Evolutionary conservation across 2,329 filamentous ascomycete genomes (phyloP).

Genomic region (Aspergillus quadricinctus): DNA sequence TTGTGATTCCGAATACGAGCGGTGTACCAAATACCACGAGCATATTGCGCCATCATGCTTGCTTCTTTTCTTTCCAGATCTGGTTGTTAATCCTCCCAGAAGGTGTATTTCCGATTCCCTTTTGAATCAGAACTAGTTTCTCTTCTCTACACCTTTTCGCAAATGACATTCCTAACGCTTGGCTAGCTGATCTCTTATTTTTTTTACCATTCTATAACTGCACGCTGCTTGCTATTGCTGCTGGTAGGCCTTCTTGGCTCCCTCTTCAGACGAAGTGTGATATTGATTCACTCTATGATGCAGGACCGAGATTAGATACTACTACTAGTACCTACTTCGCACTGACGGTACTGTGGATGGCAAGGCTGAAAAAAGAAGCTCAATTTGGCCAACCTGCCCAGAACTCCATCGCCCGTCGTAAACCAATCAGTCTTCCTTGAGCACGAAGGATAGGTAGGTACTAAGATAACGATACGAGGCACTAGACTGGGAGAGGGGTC

Average conservation of each 20-base stretch:
- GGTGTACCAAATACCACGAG: background rate
- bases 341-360: background rate
- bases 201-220: background rate
- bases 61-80: background rate
- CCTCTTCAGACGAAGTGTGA: background rate
- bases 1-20: background rate
- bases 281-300: background rate
- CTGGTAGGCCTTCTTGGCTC: background rate
- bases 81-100: background rate
- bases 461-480: background rate
- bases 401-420: too few species aligned
- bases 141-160: background rate
- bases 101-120: slow-evolving; percentile 1
- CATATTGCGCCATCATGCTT: background rate
- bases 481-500: background rate
- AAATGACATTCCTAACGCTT: background rate
- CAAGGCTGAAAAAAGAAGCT: background rate
- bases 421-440: too few species aligned
- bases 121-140: slow-evolving; percentile 5
- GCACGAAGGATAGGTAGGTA: too few species aligned
- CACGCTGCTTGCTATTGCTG: background rate
- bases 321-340: too few species aligned
- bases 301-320: background rate
- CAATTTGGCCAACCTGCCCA: too few species aligned
- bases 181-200: background rate